Evolutionary conservation across 1,284 basidiomycete genomes (phyloP), one percentile per base, ranked within the genome.

Genomic region (Entoloma clypeatum): DNA sequence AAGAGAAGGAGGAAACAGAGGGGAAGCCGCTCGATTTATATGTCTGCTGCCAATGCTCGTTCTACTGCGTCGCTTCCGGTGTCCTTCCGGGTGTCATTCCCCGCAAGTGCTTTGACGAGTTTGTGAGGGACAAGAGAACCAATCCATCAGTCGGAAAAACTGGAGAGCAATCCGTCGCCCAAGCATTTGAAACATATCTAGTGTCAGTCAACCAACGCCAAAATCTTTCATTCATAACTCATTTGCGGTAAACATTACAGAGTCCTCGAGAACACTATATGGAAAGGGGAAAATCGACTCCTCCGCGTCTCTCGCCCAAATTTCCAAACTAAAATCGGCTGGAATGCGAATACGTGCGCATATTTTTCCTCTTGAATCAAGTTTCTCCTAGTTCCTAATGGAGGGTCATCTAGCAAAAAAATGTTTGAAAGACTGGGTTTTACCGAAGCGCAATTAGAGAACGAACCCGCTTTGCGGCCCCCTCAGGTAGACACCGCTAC

Each of bases 21-120:
- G 81, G 77, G n/a, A 72, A 71, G 44, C 57, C 84, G 17, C 61
- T 90, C 26, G 85, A 89, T 58, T 67, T 89, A 21, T 89, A 85
- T 54, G 65, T 88, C 31, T 90, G 86, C 57, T 90, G 87, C 54
- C 86, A 89, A 54, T 90, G 87, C 60, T 79, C 77, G 16, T 63
- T 81, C 45, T 85, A 83, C 55, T 77, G 80, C 47, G 66, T 86
- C 31, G 80, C 75, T 2, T 86, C 83, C 11, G 71, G 72, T 19
- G 63, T 81, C 36, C 79, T 89, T 31, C 77, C 85, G 24, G 84
- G 84, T 6, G 77, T 89, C 21, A 70, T 90, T 44, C 76, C 82
- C 8, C 58, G 64, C 28, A 72, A 72, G 43, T 62, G 72, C 37
- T 62, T 71, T 51, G 66, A 72, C 25, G 67, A 68, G 43, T 69